Evolutionary conservation across 306 rosid genomes (phyloP).

Genomic region (Coriaria nepalensis): DNA sequence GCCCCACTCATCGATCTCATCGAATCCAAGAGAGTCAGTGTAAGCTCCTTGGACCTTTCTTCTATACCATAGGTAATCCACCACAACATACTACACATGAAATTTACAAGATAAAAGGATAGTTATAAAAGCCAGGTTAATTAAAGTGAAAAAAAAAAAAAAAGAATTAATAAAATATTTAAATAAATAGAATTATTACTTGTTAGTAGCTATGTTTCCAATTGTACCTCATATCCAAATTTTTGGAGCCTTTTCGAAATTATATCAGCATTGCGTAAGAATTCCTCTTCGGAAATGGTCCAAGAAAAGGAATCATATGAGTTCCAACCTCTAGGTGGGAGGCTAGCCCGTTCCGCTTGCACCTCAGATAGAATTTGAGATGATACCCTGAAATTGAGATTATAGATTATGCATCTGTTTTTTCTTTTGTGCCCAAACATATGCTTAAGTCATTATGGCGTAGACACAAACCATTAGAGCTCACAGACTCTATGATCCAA

Average conservation of each 20-base stretch:
- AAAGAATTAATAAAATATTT: no score
- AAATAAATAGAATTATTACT: no score
- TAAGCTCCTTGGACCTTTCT: conserved; percentile 61
- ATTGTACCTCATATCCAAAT: conserved; percentile 65
- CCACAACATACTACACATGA: conserved; percentile 82
- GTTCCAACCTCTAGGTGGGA: conserved; percentile 98
- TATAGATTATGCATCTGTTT: background rate
- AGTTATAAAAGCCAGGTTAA: no score
- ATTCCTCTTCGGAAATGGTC: conserved; percentile 75
- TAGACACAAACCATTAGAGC: no score
- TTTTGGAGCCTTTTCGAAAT: conserved; percentile 36
- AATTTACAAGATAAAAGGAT: no score
- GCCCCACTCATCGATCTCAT: conserved; percentile 89
- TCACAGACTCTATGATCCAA: no score
- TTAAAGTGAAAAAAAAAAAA: no score
- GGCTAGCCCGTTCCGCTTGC: conserved; percentile 27
- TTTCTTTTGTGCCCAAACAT: no score
- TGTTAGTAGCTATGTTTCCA: conserved; percentile 6
- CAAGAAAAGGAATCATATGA: conserved; percentile 82
- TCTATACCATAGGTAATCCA: conserved; percentile 97
- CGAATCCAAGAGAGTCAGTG: conserved; percentile 73
- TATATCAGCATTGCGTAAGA: conserved; percentile 44
- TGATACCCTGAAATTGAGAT: conserved; percentile 39
- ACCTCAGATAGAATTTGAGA: conserved; percentile 21
- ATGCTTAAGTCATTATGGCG: no score